Evolutionary conservation across 495 filamentous ascomycete species (phyloP).

Genomic region (Tuber borchii): DNA sequence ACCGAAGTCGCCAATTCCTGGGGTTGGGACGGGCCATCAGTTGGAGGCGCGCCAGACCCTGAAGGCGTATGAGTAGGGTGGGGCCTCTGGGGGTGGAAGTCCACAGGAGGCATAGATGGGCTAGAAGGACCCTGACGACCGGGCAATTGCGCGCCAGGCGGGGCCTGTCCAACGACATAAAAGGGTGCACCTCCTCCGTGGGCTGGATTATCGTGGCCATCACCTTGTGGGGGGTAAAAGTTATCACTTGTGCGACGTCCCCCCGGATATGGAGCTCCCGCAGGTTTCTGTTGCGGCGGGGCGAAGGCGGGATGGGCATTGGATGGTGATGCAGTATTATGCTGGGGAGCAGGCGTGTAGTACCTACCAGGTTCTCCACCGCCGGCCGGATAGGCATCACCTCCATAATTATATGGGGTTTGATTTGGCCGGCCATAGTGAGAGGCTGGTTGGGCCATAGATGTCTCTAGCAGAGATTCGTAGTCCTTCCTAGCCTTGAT

Average conservation of each 20-base stretch:
- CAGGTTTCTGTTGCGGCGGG: conserved; percentile 40
- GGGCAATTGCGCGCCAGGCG: conserved; percentile 28
- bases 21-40: conserved; percentile 60
- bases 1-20: conserved; percentile 80
- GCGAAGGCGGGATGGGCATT: conserved; percentile 44
- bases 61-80: conserved; percentile 45
- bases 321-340: conserved; percentile 42
- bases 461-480: conserved; percentile 87
- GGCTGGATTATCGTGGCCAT: conserved; percentile 24
- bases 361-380: conserved; percentile 41
- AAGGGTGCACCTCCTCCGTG: conserved; percentile 33
- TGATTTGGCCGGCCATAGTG: conserved; percentile 63
- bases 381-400: conserved; percentile 43
- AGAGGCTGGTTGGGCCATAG: conserved; percentile 81
- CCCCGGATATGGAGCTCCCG: conserved; percentile 30
- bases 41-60: conserved; percentile 53
- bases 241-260: conserved; percentile 33
- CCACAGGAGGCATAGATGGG: conserved; percentile 40
- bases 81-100: conserved; percentile 21
- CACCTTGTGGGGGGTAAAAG: conserved; percentile 29
- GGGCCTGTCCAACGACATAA: conserved; percentile 40
- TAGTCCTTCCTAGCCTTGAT: conserved; percentile 97
- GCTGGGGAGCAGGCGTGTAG: conserved; percentile 43
- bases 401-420: conserved; percentile 58
- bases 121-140: conserved; percentile 43